Conservation (phyloP, 1,284 basidiomycete species). For the Ganoderma multipileum region DNA sequence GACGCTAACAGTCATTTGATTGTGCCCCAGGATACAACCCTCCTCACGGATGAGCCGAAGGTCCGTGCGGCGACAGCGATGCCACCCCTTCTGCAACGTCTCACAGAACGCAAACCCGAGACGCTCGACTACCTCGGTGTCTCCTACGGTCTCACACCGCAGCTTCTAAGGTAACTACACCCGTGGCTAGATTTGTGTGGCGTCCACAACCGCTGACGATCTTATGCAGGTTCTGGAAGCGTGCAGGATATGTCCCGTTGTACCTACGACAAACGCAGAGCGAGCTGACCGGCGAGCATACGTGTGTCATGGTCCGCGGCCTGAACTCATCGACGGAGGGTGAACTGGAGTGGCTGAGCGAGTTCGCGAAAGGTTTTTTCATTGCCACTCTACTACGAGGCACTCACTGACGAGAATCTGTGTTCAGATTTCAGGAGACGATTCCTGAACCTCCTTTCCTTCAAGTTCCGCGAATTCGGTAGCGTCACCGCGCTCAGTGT, state of each 20-base stretch:
- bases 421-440: constrained; percentile 88
- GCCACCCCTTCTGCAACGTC: constrained; percentile 92
- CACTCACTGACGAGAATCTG: background rate
- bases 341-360: constrained; percentile 84
- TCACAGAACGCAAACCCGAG: constrained; percentile 93
- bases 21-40: constrained; percentile 47
- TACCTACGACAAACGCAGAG: constrained; percentile 95
- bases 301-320: constrained; percentile 90
- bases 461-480: constrained; percentile 94
- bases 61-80: constrained; percentile 82
- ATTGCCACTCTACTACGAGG: too few relatives aligned
- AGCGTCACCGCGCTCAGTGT: constrained; percentile 88
- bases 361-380: constrained; percentile 85
- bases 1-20: background rate
- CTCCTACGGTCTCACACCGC: constrained; percentile 93
- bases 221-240: constrained; percentile 88
- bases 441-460: constrained; percentile 91
- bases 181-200: background rate
- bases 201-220: background rate
- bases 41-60: constrained; percentile 79
- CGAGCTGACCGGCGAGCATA: constrained; percentile 96
- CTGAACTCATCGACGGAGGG: constrained; percentile 72
- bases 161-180: constrained; percentile 70
- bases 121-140: constrained; percentile 95
- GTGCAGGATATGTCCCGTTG: constrained; percentile 88